Base-by-base conservation (phyloP, 768 basidiomycete genomes). In the Kwoniella dendrophila region DNA sequence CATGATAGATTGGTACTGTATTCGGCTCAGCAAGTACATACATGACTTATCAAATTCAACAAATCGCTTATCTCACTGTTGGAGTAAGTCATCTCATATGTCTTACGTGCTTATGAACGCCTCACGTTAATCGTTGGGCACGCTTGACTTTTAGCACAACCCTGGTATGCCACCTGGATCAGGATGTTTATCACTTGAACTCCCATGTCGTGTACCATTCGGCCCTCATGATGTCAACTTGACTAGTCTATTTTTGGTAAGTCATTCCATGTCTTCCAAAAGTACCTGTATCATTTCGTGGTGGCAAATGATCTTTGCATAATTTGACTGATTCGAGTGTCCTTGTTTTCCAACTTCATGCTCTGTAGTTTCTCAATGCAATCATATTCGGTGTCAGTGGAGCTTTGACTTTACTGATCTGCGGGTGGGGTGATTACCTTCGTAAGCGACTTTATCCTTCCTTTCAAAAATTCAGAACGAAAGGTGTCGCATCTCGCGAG, bases 331-430 rank as follows among this genome's bases (percentile, higher is more conserved):
- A 38, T 8, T 18, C 36, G 36, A n/a, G n/a, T 38, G 36, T 38
- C 36, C 8, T 8, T 8, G 36, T 38, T 38, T 38, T 38, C 36
- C 8, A 8, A 38, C 36, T 38, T 8, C 8, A 8, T 38, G 36
- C 18, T 8, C 18, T n/a, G 3, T 49, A 59, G 58, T 59, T 52
- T 34, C 49, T 59, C 48, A 59, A 59, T 38, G 58, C 58, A 2
- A 59, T 59, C 43, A 20, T 16, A 8, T 59, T 32, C 49, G 58
- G 48, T 22, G 49, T 59, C 58, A 59, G 58, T 51, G 58, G 58
- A 7, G 48, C 49, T 26, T 49, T 59, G 12, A 52, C 58, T 33
- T 34, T 59, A 14, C 58, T 59, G 22, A 49, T 59, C 6, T 59
- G 48, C 34, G 49, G 58, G 16, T 51, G 47, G 48, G 58, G 58